A percentile compares a stretch with the other conserved stretches of the same genome.
Evolutionary conservation across 2,329 filamentous ascomycete species (phyloP).

Genomic region (Diplodia sapinea): DNA sequence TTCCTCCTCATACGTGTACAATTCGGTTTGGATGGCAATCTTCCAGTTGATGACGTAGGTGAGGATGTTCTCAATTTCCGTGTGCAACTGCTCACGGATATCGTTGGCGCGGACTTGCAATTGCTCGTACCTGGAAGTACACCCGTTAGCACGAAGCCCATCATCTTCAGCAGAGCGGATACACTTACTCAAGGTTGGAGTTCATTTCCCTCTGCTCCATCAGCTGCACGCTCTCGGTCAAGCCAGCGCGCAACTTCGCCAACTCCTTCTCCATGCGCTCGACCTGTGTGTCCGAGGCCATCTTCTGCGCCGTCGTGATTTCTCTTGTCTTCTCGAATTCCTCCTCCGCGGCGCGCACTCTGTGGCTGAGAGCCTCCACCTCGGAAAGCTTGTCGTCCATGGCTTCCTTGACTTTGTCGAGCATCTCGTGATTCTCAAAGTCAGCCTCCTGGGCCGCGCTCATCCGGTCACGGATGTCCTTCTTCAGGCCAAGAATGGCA

Average conservation of each 20-base stretch:
- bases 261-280: constrained; percentile 99
- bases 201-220: constrained; percentile 97
- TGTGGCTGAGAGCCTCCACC: constrained; percentile 88
- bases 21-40: constrained; percentile 88
- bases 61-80: constrained; percentile 91
- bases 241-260: constrained; percentile 83
- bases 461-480: constrained; percentile 89
- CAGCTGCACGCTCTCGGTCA: constrained; percentile 85
- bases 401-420: constrained; percentile 94
- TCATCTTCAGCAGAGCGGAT: background rate
- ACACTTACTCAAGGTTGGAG: constrained; percentile 84
- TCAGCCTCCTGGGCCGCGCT: constrained; percentile 83
- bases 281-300: constrained; percentile 89
- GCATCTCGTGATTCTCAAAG: constrained; percentile 86
- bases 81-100: constrained; percentile 95
- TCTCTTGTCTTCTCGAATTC: constrained; percentile 95
- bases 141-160: constrained; percentile 15
- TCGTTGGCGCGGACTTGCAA: constrained; percentile 82
- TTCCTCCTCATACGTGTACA: constrained; percentile 94
- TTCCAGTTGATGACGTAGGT: constrained; percentile 99
- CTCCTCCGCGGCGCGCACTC: constrained; percentile 84
- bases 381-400: constrained; percentile 95
- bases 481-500: constrained; percentile 77
- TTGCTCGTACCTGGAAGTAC: constrained; percentile 77
- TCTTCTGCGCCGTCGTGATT: constrained; percentile 81